phyloP scores from a whole-genome alignment of 208 protist species.

The Trypanosoma melophagium region DNA sequence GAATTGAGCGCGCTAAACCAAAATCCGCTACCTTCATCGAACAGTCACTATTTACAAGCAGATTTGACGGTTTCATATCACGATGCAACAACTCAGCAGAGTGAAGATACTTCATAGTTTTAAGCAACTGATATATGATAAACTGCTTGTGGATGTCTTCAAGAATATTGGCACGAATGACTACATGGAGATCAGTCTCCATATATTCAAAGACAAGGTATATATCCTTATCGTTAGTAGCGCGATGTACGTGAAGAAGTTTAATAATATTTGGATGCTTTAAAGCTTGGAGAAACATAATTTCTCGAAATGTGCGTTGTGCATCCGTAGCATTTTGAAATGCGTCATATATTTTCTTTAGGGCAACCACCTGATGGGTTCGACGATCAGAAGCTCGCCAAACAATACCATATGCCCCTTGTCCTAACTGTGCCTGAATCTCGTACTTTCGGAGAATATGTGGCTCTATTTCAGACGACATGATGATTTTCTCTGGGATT shows the following conservation, averaged over 20 bases:
- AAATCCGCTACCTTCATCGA: constrained; percentile 98
- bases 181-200: constrained; percentile 93
- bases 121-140: constrained; percentile 97
- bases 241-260: constrained; percentile 96
- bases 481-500: constrained; percentile 14
- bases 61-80: constrained; percentile 94
- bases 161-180: constrained; percentile 97
- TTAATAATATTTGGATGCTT: constrained; percentile 97
- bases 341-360: constrained; percentile 98
- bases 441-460: constrained; percentile 95
- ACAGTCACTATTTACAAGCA: constrained; percentile 93
- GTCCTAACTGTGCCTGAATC: constrained; percentile 92
- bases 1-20: constrained; percentile 95
- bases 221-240: constrained; percentile 97
- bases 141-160: constrained; percentile 97
- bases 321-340: constrained; percentile 93
- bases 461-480: constrained; percentile 90
- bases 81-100: constrained; percentile 91
- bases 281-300: constrained; percentile 97
- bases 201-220: constrained; percentile 99
- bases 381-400: constrained; percentile 92
- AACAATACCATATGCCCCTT: constrained; percentile 95
- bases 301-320: constrained; percentile 96
- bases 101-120: constrained; percentile 96
- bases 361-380: constrained; percentile 88